phyloP scores from a whole-genome alignment of 2,329 filamentous ascomycete species.

The Ascochyta viciae-villosae region DNA sequence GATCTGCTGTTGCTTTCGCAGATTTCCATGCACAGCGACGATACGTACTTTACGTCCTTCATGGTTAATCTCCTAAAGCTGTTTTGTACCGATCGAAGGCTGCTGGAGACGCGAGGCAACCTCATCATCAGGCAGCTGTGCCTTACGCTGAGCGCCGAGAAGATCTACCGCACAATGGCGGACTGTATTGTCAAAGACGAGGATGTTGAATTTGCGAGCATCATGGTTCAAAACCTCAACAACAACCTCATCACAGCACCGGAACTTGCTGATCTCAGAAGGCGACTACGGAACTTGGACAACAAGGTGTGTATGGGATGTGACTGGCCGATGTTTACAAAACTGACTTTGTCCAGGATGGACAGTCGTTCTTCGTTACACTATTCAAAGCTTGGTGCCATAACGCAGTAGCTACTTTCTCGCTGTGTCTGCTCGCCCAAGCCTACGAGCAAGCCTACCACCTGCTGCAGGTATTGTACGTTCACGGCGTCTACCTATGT shows the following conservation, averaged over 20 bases:
- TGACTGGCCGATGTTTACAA: conserved; percentile 23
- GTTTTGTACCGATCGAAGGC: conserved; percentile 90
- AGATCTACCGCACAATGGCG: conserved; percentile 93
- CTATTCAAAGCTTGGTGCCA: conserved; percentile 98
- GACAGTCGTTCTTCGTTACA: conserved; percentile 92
- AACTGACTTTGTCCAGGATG: conserved; percentile 65
- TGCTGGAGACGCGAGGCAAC: conserved; percentile 92
- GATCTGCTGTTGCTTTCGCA: conserved; percentile 93
- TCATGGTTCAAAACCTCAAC: conserved; percentile 99
- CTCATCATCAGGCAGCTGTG: conserved; percentile 96
- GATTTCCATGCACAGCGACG: conserved; percentile 94
- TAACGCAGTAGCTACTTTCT: conserved; percentile 97
- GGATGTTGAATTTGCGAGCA: conserved; percentile 97
- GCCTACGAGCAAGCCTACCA: conserved; percentile 99
- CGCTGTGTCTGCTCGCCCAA: conserved; percentile 90
- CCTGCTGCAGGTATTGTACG: conserved; percentile 90
- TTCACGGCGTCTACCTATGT: conserved; percentile 5
- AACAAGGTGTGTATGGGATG: conserved; percentile 59
- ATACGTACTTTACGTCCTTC: conserved; percentile 96
- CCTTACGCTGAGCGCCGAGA: conserved; percentile 88
- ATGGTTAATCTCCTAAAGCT: conserved; percentile 97
- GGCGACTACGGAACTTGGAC: conserved; percentile 87
- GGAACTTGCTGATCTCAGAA: conserved; percentile 88
- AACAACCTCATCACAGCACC: conserved; percentile 99
- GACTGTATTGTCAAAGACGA: conserved; percentile 98